Evolutionary conservation across 345 rosid genomes (phyloP), one percentile per base, ranked within the genome.

Genomic region (Brassica incana): DNA sequence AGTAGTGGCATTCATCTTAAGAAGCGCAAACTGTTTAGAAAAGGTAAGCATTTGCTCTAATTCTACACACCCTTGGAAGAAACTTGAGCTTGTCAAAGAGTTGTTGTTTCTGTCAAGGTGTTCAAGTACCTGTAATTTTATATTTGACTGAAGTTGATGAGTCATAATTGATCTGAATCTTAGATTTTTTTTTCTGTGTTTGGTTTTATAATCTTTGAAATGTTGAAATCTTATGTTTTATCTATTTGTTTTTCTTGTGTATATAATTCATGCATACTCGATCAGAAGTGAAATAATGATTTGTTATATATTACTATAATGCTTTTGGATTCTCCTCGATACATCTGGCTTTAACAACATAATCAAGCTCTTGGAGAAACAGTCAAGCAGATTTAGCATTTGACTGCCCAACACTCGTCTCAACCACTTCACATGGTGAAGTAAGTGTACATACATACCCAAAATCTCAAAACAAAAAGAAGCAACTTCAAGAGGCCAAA

Each of bases 11-110:
- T 69, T 38, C 23, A 43, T 77, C 35, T 40, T 69, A 16, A 77
- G 67, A 43, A 69, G 10, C 2, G 68, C 62, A 6, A 69, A 2
- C 1, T 61, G 69, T 68, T 77, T 77, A 5, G 61, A 60, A 43
- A 61, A 40, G 16, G 80, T 66, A 38, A 30, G 62, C 30, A 54
- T 40, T 1, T 32, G 25, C 68, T 16, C 30, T 67, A 2, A 5
- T 0, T 38, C 66, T 10, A 23, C 1, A 25, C n/a, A 56, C 2
- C 8, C 11, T 0, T 36, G 15, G 23, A 68, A 68, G 60, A 27
- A 58, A 15, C 32, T 9, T 76, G 67, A 64, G 54, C 16, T 60
- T 40, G 3, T 29, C 5, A 29, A 77, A 9, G 62, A 60, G 15
- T 43, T 77, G 60, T 36, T 43, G 4, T 70, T 35, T 1, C 14